phyloP scores from a whole-genome alignment of 331 rosid species.

The Stylosanthes scabra region DNA sequence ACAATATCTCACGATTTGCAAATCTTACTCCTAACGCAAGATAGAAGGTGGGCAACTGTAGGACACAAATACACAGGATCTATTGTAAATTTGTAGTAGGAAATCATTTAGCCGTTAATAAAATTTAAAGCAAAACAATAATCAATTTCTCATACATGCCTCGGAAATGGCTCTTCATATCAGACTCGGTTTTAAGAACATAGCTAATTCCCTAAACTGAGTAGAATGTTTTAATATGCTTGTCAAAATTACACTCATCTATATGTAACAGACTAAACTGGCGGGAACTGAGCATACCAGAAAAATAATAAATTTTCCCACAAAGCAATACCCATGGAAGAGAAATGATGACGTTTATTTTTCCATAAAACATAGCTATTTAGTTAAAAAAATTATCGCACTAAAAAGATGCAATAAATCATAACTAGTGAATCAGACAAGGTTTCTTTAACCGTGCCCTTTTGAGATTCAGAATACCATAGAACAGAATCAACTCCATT shows the following conservation, averaged over 20 bases:
- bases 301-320: not conserved
- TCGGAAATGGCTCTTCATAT: not conserved
- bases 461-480: not conserved
- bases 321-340: not conserved
- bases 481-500: not conserved
- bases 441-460: slow-evolving; percentile 2
- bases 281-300: not conserved
- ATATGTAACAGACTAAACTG: not conserved
- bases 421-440: not conserved
- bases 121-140: not conserved
- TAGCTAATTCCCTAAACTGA: not conserved
- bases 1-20: no score
- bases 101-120: not conserved
- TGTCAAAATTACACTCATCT: not conserved
- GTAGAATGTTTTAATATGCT: not conserved
- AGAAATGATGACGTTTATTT: not conserved
- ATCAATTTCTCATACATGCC: not conserved
- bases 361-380: not conserved
- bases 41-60: no score
- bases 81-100: no score
- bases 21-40: no score
- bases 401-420: not conserved
- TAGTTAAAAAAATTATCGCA: not conserved
- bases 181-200: not conserved
- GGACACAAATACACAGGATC: no score